Conservation (phyloP, 1,139 yeast species). For the Geotrichum bryndzae region DNA sequence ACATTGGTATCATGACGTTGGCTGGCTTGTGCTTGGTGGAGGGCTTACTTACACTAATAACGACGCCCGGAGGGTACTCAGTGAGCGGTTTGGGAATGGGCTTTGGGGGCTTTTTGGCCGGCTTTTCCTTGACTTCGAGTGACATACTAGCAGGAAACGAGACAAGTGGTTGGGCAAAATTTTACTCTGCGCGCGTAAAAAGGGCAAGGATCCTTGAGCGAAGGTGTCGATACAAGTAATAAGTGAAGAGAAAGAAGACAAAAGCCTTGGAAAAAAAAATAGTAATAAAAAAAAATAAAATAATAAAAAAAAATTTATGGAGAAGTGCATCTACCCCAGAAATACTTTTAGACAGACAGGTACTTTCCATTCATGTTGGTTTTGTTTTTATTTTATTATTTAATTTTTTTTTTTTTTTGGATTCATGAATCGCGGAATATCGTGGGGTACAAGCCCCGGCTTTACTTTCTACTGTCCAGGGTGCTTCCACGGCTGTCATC, state of each 20-base stretch:
- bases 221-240: not conserved
- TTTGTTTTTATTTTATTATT: too few relatives aligned
- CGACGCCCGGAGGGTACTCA: conserved; percentile 20
- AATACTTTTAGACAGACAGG: not conserved
- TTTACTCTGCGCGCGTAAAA: not conserved
- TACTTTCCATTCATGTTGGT: not conserved
- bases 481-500: not conserved
- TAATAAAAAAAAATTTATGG: not conserved
- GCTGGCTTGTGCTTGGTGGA: not conserved
- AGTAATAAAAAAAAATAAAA: not conserved
- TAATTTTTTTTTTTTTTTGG: not conserved
- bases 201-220: not conserved
- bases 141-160: not conserved
- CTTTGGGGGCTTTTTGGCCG: not conserved
- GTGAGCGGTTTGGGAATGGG: conserved; percentile 14
- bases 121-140: not conserved
- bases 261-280: not conserved
- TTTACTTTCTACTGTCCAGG: not conserved
- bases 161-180: too few relatives aligned
- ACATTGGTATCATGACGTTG: not conserved
- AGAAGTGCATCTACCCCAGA: not conserved
- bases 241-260: not conserved
- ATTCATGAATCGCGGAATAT: not conserved
- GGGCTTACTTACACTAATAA: conserved; percentile 20
- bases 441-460: not conserved